phyloP scores from a whole-genome alignment of 371 early-diverging fungal genomes.

The Gilbertella persicaria region DNA sequence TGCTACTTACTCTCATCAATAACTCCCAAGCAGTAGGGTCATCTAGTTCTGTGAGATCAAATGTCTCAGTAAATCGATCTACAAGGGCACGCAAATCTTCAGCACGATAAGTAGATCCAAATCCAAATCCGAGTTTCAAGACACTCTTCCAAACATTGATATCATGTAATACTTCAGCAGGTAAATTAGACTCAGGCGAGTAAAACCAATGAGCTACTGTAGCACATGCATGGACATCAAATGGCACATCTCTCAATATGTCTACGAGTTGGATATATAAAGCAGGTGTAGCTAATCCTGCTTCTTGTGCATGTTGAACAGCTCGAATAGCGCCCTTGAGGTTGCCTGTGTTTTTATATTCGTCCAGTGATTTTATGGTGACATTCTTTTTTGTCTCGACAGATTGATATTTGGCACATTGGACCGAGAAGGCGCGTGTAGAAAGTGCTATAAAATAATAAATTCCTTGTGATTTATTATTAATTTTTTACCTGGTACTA shows the following conservation, averaged over 20 bases:
- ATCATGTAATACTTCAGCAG: conserved; percentile 19
- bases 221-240: conserved; percentile 18
- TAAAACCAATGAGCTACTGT: conserved; percentile 37
- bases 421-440: neutral
- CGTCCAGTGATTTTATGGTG: neutral
- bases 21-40: conserved; percentile 32
- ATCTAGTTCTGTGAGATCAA: conserved; percentile 18
- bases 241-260: conserved; percentile 16
- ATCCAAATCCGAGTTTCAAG: conserved; percentile 31
- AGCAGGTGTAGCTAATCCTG: conserved; percentile 11
- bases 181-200: conserved; percentile 6
- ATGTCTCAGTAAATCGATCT: conserved; percentile 18
- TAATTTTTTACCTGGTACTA: neutral
- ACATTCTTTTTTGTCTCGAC: neutral
- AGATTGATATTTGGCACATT: neutral
- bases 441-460: neutral
- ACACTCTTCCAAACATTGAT: conserved; percentile 32
- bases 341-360: conserved; percentile 15
- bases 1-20: conserved; percentile 33
- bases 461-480: neutral
- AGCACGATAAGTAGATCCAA: conserved; percentile 16
- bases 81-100: conserved; percentile 33
- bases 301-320: conserved; percentile 12
- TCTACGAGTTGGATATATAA: conserved; percentile 15
- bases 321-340: conserved; percentile 13